phyloP scores from a whole-genome alignment of 2,329 filamentous ascomycete genomes.

The Fusarium sp. region DNA sequence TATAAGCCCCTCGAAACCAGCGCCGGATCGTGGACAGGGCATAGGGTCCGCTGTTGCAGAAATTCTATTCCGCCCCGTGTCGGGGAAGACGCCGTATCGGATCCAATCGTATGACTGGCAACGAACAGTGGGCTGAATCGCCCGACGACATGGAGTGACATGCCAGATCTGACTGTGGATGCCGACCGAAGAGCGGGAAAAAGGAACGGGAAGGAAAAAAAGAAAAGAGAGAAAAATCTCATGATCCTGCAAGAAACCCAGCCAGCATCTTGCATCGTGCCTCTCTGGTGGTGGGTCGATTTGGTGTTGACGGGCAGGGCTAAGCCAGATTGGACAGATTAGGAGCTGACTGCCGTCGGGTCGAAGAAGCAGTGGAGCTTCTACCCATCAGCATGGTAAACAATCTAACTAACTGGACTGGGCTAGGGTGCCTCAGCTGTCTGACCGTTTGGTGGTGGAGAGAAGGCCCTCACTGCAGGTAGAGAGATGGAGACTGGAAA shows the following conservation, averaged over 20 bases:
- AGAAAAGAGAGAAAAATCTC: constrained; percentile 20
- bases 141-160: constrained; percentile 16
- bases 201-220: constrained; percentile 4
- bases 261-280: constrained; percentile 11
- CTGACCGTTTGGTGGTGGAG: constrained; percentile 24
- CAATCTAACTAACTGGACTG: not conserved
- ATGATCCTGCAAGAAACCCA: constrained; percentile 21
- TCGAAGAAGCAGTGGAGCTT: constrained; percentile 20
- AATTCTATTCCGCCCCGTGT: constrained; percentile 11
- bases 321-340: constrained; percentile 25
- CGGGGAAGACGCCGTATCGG: constrained; percentile 25
- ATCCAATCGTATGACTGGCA: constrained; percentile 43
- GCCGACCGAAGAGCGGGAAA: constrained; percentile 11
- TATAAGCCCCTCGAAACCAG: constrained; percentile 5
- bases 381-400: constrained; percentile 9
- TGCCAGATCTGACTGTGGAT: constrained; percentile 9
- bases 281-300: constrained; percentile 18
- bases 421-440: not conserved
- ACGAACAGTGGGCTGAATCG: constrained; percentile 28
- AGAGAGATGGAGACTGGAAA: not conserved
- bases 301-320: constrained; percentile 15
- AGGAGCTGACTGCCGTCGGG: constrained; percentile 25
- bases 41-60: constrained; percentile 15
- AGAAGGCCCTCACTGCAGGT: not conserved
- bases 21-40: constrained; percentile 23